Conservation (phyloP, 441 rosid genomes). For the Adansonia rubrostipa region DNA sequence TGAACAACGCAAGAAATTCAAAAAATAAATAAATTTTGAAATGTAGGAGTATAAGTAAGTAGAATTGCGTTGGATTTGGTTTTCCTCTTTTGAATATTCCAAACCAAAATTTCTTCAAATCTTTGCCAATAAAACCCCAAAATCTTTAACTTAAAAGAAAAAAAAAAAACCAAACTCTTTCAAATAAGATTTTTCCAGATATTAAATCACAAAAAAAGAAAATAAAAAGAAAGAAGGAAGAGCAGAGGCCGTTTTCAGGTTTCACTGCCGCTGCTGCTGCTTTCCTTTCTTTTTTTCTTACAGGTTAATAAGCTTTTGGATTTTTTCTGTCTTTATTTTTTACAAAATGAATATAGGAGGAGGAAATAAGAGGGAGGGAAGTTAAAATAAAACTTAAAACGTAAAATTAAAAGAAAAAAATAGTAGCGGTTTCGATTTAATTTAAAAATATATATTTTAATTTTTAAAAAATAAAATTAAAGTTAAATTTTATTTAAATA, state of each 20-base stretch:
- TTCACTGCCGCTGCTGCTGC: slow-evolving; percentile 2
- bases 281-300: no score
- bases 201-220: not conserved
- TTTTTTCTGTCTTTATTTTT: not conserved
- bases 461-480: no score
- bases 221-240: not conserved
- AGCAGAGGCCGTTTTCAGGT: slow-evolving; percentile 22
- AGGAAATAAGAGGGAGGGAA: not conserved
- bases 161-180: not conserved
- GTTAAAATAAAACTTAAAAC: no score
- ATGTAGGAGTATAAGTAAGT: not conserved
- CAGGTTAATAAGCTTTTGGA: not conserved
- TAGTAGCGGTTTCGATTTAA: no score
- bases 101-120: not conserved
- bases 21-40: not conserved
- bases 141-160: not conserved
- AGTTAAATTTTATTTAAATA: no score
- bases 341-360: not conserved
- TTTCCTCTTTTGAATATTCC: not conserved
- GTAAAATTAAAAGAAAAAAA: no score
- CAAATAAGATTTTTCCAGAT: slow-evolving; percentile 2
- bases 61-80: not conserved
- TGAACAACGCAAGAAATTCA: slow-evolving; percentile 7
- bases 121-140: not conserved
- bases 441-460: no score